Evolutionary conservation across 805 yeast genomes (phyloP).

Genomic region (Ogataea siamensis): DNA sequence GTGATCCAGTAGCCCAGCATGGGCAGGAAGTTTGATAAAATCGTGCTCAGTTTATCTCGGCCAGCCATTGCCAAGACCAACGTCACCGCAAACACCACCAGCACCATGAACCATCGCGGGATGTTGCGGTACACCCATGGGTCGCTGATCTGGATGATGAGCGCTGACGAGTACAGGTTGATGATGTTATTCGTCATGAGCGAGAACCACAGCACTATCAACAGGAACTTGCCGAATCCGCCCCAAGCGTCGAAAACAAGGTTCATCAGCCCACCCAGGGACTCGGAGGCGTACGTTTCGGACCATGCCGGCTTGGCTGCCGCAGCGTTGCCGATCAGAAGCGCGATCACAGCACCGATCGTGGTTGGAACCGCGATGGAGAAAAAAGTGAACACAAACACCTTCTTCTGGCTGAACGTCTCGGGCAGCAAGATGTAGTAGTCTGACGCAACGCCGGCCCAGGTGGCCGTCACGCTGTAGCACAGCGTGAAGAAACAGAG

Average conservation of each 20-base stretch:
- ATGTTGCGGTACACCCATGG: conserved; percentile 47
- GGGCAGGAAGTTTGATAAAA: conserved; percentile 78
- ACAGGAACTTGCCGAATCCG: conserved; percentile 74
- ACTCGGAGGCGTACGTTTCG: conserved; percentile 51
- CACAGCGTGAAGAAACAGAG: conserved; percentile 69
- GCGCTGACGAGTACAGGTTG: conserved; percentile 79
- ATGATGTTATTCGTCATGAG: conserved; percentile 78
- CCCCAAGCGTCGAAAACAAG: conserved; percentile 69
- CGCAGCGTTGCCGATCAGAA: conserved; percentile 68
- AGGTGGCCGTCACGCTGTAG: conserved; percentile 79
- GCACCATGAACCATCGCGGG: conserved; percentile 78
- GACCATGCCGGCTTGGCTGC: conserved; percentile 55
- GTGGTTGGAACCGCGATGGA: conserved; percentile 70
- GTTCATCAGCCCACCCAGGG: conserved; percentile 74
- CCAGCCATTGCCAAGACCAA: conserved; percentile 76
- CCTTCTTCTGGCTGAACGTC: conserved; percentile 50
- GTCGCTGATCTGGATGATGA: conserved; percentile 69
- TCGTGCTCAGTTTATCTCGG: conserved; percentile 64
- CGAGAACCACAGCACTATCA: conserved; percentile 67
- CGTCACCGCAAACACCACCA: conserved; percentile 60
- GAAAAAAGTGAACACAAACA: conserved; percentile 60
- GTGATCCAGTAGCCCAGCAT: conserved; percentile 93
- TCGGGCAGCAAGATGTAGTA: conserved; percentile 82
- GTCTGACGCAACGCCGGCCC: conserved; percentile 88
- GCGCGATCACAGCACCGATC: conserved; percentile 72